Conservation (phyloP, 2,329 filamentous ascomycete genomes). For the Geosmithia morbida region DNA sequence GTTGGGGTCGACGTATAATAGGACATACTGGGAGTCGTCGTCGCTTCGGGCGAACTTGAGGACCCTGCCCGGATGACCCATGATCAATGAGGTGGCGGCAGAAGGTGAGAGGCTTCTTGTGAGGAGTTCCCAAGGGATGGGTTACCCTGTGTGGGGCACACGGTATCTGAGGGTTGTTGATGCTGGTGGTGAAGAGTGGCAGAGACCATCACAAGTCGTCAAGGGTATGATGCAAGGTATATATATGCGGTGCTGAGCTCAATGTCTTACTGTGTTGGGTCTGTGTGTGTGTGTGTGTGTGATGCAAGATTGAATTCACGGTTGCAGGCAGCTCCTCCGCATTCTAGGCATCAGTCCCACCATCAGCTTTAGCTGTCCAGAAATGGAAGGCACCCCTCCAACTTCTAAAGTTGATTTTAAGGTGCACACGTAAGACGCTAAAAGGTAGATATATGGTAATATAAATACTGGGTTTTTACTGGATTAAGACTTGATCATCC, state of each 20-base stretch:
- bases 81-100: background rate
- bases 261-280: background rate
- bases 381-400: background rate
- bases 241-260: background rate
- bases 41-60: slow-evolving; percentile 45
- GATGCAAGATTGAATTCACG: background rate
- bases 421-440: background rate
- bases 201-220: background rate
- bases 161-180: background rate
- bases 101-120: background rate
- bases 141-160: slow-evolving; percentile 4
- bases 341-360: background rate
- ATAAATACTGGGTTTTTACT: too few species aligned
- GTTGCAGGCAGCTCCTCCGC: background rate
- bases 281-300: slow-evolving; percentile 3
- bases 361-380: background rate
- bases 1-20: slow-evolving; percentile 42
- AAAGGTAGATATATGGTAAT: background rate
- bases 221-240: background rate
- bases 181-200: background rate
- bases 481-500: too few species aligned
- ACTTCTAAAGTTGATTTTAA: background rate
- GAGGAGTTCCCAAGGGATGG: background rate
- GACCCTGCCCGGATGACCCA: slow-evolving; percentile 16
- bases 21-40: slow-evolving; percentile 35